Evolutionary conservation across 768 basidiomycete species (phyloP), one percentile per base, ranked within the genome.

Genomic region (Sarcomyxa edulis): DNA sequence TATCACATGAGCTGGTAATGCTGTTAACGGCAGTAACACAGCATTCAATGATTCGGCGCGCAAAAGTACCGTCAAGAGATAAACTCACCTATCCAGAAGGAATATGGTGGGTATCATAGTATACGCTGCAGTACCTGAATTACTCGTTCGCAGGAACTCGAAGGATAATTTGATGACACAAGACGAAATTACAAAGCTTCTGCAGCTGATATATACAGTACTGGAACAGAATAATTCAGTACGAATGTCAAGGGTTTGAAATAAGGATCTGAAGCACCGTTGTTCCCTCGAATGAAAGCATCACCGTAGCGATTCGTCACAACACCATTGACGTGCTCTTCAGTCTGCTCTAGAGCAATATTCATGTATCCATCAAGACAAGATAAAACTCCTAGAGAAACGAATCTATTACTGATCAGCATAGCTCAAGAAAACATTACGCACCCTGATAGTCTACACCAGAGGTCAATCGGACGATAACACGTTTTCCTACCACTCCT

Each of bases 331-430:
- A 94, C 89, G 59, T 93, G 81, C 62, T 99, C 96, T 62, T 96
- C 92, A 3, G 94, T 96, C 59, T 96, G 89, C 62, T 99, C 96
- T 24, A 98, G 65, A 10, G 92, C 96, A 35, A 98, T 95, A 64
- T 98, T 98, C 96, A 99, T 98, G 61, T 96, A 98, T 0, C 94
- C 94, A 61, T 98, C 96, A 16, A 98, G 73, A 54, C 96, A 98
- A 3, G 92, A 94, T 10, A 99, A 65, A 3, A 93, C 72, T 14
- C 95, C 95, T 98, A 43, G 5, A 23, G 24, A 7, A 56, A 74
- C 27, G 41, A 91, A 94, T 93, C 51, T 81, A 75, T 61, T 98
- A 96, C 60, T 96, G 92, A 3, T 97, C 86, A 3, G 94, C 94
- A 14, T 85, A 89, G 12, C 84, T 88, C 32, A 98, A 69, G 9